Evolutionary conservation across 1,139 yeast species (phyloP).

Genomic region (Geotrichum phurueaensis): DNA sequence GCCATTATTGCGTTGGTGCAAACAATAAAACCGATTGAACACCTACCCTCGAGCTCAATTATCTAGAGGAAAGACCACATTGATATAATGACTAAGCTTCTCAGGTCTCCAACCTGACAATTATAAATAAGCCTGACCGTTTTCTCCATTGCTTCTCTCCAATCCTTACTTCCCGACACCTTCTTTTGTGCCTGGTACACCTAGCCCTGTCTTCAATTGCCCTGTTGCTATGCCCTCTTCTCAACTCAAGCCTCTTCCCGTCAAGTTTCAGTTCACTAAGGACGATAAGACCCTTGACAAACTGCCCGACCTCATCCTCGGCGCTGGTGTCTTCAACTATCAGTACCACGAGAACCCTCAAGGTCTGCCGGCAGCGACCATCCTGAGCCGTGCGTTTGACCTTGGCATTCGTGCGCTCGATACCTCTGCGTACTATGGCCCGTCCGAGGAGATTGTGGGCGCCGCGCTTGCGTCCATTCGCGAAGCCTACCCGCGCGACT

Average conservation of each 20-base stretch:
- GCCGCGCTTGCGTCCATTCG: conserved; percentile 47
- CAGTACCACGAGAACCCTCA: conserved; percentile 69
- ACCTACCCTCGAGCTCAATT: no score
- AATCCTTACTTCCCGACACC: background rate
- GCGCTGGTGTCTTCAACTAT: conserved; percentile 80
- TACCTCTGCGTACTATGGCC: conserved; percentile 91
- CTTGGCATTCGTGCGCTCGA: conserved; percentile 74
- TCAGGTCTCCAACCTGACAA: no score
- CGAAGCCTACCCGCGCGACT: conserved; percentile 49
- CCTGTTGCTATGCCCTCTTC: background rate
- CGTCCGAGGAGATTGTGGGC: conserved; percentile 74
- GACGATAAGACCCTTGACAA: conserved; percentile 22
- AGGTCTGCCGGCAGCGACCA: conserved; percentile 49
- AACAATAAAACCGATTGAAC: no score
- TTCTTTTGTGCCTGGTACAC: background rate
- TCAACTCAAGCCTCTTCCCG: conserved; percentile 13
- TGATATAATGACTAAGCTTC: no score
- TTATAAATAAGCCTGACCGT: background rate
- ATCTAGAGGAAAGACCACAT: no score
- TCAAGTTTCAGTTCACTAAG: conserved; percentile 12
- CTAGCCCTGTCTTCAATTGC: background rate
- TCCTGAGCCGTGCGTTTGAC: conserved; percentile 55
- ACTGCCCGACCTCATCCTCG: conserved; percentile 59
- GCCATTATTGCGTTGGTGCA: no score
- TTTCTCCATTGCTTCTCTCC: background rate